phyloP scores from a whole-genome alignment of 2,329 filamentous ascomycete genomes.

The Aspergillus ibericus region DNA sequence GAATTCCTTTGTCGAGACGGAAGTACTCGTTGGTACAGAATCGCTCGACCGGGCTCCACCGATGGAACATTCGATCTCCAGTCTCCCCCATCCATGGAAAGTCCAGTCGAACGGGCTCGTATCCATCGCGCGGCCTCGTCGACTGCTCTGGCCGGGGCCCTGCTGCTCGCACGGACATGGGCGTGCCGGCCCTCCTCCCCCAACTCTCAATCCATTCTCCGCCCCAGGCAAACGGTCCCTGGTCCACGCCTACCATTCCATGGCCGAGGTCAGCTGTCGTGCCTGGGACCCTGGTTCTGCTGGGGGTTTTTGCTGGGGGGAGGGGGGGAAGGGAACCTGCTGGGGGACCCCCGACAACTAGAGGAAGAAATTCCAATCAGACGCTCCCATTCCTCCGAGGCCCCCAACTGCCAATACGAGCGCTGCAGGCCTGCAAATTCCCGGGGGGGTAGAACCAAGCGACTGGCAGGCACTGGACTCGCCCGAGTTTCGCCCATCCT shows the following conservation, averaged over 20 bases:
- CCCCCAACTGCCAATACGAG: conserved; percentile 4
- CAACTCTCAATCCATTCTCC: background rate
- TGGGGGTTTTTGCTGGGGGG: background rate
- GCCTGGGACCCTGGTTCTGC: background rate
- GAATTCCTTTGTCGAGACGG: too few relatives aligned
- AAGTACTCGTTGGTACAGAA: background rate
- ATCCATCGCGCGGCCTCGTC: background rate
- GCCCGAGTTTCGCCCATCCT: background rate
- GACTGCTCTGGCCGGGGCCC: conserved; percentile 4
- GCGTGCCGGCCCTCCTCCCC: background rate
- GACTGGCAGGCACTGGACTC: background rate
- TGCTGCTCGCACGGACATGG: conserved; percentile 9
- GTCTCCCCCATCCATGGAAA: background rate
- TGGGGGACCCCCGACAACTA: background rate
- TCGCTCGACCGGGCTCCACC: background rate
- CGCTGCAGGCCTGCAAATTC: background rate
- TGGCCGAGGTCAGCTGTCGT: conserved; percentile 7
- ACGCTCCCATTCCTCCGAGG: conserved; percentile 3
- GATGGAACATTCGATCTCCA: background rate
- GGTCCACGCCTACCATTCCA: conserved; percentile 13
- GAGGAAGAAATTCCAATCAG: conserved; percentile 1
- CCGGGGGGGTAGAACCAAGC: conserved; percentile 11
- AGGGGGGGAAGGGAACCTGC: too few relatives aligned
- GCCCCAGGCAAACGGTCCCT: conserved; percentile 11
- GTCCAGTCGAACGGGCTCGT: background rate